Evolutionary conservation across 495 filamentous ascomycete species (phyloP), one percentile per base, ranked within the genome.

Genomic region (Aspergillus kassunensis): DNA sequence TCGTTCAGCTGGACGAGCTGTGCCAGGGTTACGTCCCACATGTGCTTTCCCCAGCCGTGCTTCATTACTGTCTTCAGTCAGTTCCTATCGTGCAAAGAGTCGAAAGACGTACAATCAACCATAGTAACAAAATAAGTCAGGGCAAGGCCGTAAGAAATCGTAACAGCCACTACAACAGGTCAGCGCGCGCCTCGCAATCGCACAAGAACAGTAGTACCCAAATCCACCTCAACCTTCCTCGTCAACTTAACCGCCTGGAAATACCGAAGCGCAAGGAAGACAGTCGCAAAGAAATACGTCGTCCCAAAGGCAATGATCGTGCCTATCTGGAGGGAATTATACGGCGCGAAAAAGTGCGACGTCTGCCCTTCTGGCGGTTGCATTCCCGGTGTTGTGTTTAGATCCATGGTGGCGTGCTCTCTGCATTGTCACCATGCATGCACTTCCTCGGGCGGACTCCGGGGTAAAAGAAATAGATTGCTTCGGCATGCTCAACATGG

Each of bases 241-340:
- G 47, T 54, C 36, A 63, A 37, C 46, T 76, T 54, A 23, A 59
- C 42, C 15, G 57, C 52, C 44, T 59, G 53, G 23, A 59, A 59
- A 31, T 56, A 59, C 6, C 57, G 48, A 19, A 59, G 53, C 12
- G 43, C 53, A 6, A 59, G 5, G 15, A 56, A 55, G 0, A 52
- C 10, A 1, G 57, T 56, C 23, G 57, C 57, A 13, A 59, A 7
- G 19, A 55, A 50, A 50, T 49, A 56, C 1, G 53, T 59, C 4
- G 40, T 11, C 0, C 43, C 52, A 55, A 58, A 61, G 4, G 59
- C 48, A 13, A 61, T 34, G 13, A 58, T 42, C 15, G 51, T 58
- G 19, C 55, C 59, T 16, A 40, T 55, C n/a, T 61, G 59, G 27
- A 61, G 34, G 20, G 55, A 58, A 24, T 55, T 61, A 25, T 56